Conservation (phyloP, 768 basidiomycete species). For the Royoungia palumana region DNA sequence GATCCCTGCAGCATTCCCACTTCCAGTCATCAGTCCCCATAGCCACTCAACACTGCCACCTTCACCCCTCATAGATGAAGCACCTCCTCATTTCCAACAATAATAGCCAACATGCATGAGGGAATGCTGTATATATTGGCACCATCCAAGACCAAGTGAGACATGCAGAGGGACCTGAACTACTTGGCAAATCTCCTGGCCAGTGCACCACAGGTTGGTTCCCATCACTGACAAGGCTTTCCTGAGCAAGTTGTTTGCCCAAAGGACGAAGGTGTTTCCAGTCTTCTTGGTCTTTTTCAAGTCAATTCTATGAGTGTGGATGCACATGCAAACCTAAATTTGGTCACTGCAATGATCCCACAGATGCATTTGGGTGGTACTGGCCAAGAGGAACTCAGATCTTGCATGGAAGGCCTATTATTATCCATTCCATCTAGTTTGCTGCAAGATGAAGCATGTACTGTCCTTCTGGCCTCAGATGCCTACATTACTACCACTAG, state of each 20-base stretch:
- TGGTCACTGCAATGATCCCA: background rate
- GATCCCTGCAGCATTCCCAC: constrained; percentile 42
- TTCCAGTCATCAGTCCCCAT: too few species aligned
- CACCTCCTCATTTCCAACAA: too few species aligned
- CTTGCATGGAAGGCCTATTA: background rate
- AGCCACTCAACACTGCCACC: too few species aligned
- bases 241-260: background rate
- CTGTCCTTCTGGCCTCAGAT: background rate
- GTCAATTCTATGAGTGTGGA: background rate
- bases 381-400: background rate
- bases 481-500: background rate
- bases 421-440: background rate
- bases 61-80: too few species aligned
- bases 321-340: background rate
- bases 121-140: constrained; percentile 12
- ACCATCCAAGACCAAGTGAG: background rate
- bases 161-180: constrained; percentile 11
- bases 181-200: constrained; percentile 1
- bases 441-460: background rate
- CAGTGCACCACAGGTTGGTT: background rate
- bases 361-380: background rate
- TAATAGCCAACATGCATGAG: background rate
- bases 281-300: background rate
- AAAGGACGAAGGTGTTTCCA: background rate
- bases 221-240: background rate